A percentile compares a stretch with the other conserved stretches of the same genome.
phyloP scores from a whole-genome alignment of 1,284 basidiomycete genomes.

The Ceratobasidium theobromae region DNA sequence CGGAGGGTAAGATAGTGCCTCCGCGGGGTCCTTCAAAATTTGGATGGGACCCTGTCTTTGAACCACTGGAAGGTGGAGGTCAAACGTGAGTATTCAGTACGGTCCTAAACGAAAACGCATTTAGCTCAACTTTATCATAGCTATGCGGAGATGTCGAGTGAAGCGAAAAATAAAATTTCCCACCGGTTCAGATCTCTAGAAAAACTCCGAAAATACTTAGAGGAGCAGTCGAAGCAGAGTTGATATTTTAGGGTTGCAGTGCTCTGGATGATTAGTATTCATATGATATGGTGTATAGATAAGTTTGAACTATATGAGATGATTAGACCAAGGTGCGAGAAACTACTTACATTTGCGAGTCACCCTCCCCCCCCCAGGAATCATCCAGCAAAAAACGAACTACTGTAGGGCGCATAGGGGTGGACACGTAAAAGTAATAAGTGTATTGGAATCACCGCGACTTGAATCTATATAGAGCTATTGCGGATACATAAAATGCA shows the following conservation, averaged over 20 bases:
- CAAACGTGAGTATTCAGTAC: constrained; percentile 61
- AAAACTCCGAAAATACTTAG: constrained; percentile 72
- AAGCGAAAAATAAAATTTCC: constrained; percentile 85
- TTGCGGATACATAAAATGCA: no score
- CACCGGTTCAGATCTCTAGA: constrained; percentile 88
- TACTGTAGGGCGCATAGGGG: no score
- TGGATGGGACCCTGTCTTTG: constrained; percentile 92
- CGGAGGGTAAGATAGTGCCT: constrained; percentile 84
- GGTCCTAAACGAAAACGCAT: neutral
- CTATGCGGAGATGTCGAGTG: constrained; percentile 91
- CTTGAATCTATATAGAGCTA: no score
- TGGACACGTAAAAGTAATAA: no score
- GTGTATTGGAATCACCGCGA: no score
- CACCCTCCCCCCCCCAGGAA: no score
- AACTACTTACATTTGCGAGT: no score
- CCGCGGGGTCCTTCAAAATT: constrained; percentile 73
- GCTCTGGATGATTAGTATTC: no score
- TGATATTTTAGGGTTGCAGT: neutral
- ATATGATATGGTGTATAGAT: no score
- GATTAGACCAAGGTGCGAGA: no score
- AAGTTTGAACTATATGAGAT: no score
- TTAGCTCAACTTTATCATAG: constrained; percentile 46
- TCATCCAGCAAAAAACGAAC: no score
- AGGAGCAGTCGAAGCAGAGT: neutral
- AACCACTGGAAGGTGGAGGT: constrained; percentile 67